Evolutionary conservation across 768 basidiomycete species (phyloP).

Genomic region (Rubroboletus satanas): DNA sequence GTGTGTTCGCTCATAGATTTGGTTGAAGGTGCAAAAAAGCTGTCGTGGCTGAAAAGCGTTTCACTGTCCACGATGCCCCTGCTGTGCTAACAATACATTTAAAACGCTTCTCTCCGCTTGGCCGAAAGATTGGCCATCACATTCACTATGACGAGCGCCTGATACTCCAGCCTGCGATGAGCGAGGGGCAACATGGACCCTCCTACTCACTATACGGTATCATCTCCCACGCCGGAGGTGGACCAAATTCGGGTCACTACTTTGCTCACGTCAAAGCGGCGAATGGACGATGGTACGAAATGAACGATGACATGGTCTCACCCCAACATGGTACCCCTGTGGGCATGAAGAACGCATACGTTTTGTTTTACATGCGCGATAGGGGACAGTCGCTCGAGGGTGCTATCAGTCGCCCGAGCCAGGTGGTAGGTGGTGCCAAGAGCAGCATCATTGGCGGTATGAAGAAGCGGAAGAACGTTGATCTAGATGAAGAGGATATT

Average conservation of each 20-base stretch:
- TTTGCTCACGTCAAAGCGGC: slow-evolving; percentile 76
- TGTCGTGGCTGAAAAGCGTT: slow-evolving; percentile 86
- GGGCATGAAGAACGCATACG: slow-evolving; percentile 78
- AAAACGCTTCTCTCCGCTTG: slow-evolving; percentile 90
- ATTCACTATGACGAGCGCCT: slow-evolving; percentile 79
- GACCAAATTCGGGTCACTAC: slow-evolving; percentile 96
- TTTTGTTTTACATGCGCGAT: slow-evolving; percentile 86
- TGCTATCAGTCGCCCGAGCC: slow-evolving; percentile 38
- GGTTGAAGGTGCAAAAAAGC: slow-evolving; percentile 79
- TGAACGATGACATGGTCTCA: slow-evolving; percentile 85
- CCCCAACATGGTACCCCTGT: slow-evolving; percentile 43
- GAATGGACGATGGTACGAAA: slow-evolving; percentile 78
- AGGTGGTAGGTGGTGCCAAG: slow-evolving; percentile 24
- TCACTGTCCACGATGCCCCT: slow-evolving; percentile 86
- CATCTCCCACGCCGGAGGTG: slow-evolving; percentile 88
- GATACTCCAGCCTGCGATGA: slow-evolving; percentile 76
- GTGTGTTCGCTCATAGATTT: slow-evolving; percentile 4
- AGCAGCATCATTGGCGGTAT: slow-evolving; percentile 43
- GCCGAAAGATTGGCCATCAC: slow-evolving; percentile 76
- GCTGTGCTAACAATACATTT: slow-evolving; percentile 87
- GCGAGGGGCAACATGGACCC: slow-evolving; percentile 70
- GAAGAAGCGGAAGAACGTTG: slow-evolving; percentile 46
- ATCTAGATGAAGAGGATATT: slow-evolving; percentile 44
- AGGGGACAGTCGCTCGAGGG: slow-evolving; percentile 73
- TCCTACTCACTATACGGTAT: slow-evolving; percentile 87